Evolutionary conservation across 129 eudicot genomes (phyloP), one percentile per base, ranked within the genome.

Genomic region (Flaveria linearis): DNA sequence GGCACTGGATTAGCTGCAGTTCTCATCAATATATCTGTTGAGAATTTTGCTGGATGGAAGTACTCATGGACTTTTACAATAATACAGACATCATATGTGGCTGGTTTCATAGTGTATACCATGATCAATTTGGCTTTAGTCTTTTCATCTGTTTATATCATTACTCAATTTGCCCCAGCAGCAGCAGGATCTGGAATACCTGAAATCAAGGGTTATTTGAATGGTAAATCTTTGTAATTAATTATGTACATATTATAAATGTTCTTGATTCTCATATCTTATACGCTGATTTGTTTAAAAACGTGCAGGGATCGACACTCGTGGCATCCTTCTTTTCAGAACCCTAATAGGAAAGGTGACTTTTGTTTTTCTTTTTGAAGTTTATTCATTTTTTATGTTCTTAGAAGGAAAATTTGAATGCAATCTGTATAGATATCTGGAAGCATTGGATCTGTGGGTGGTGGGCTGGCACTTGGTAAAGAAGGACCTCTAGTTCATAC

Each of bases 131-230:
- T 94, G 93, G 98, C 86, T 28, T 80, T 94, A 75, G 98, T 94
- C 57, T 89, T 88, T 76, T 91, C 98, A 14, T 94, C 98, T 39
- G 98, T 87, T 28, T 94, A 80, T 86, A 94, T 94, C 73, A 14
- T 94, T 52, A 94, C 98, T 22, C 84, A 86, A 55, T 94, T 94
- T 80, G 93, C 98, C 58, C 98, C 98, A 65, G 98, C 96, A 81
- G 98, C 98, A 46, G 96, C 98, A 33, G 98, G 98, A 74, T 94
- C 98, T 68, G 98, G 98, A 62, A 91, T 94, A 82, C 98, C 98
- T 80, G 98, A 94, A 84, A 89, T 94, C 41, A 94, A 94, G 91
- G 98, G 98, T 60, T 94, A 94, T 86, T 82, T 94, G 71, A 94
- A 91, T 84, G 98, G 98, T 94, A 87, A 84, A 67, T 50, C 33